These are phyloP conservation scores for Rickenella mellea DNA, from an alignment of 768 basidiomycete genomes.

Conservation along the genomic window DNA sequence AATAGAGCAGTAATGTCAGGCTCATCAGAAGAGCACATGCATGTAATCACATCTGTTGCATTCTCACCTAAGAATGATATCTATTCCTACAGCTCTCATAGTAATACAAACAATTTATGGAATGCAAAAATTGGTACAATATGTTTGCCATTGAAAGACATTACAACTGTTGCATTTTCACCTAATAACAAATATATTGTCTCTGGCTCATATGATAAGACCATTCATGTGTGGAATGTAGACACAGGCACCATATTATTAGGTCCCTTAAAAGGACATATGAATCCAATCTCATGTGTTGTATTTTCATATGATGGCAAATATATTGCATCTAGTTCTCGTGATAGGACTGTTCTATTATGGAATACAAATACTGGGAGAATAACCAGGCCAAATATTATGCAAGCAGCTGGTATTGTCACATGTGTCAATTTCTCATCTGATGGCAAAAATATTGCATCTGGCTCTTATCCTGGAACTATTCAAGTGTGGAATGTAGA, in stretches of 20 bases:
- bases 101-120: constrained; percentile 15
- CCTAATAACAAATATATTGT: constrained; percentile 20
- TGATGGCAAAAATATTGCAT: background rate
- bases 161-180: constrained; percentile 23
- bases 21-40: constrained; percentile 12
- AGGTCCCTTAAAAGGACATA: too few relatives aligned
- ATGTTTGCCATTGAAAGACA: too few relatives aligned
- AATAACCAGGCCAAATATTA: background rate
- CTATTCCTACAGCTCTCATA: constrained; percentile 9
- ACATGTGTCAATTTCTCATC: constrained; percentile 6
- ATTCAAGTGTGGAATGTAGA: constrained; percentile 9
- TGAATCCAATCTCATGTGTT: too few relatives aligned
- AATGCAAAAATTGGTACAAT: constrained; percentile 11
- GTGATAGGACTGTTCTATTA: background rate
- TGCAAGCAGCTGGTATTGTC: background rate
- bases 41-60: constrained; percentile 9
- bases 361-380: background rate
- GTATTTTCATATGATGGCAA: too few relatives aligned
- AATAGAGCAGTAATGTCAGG: constrained; percentile 6
- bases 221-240: constrained; percentile 25
- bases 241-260: too few relatives aligned
- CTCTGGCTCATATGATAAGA: constrained; percentile 2
- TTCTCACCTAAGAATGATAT: constrained; percentile 12
- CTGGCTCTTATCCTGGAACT: constrained; percentile 3
- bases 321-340: too few relatives aligned